Evolutionary conservation across 2,329 filamentous ascomycete species (phyloP).

Genomic region (Botrytis tulipae): DNA sequence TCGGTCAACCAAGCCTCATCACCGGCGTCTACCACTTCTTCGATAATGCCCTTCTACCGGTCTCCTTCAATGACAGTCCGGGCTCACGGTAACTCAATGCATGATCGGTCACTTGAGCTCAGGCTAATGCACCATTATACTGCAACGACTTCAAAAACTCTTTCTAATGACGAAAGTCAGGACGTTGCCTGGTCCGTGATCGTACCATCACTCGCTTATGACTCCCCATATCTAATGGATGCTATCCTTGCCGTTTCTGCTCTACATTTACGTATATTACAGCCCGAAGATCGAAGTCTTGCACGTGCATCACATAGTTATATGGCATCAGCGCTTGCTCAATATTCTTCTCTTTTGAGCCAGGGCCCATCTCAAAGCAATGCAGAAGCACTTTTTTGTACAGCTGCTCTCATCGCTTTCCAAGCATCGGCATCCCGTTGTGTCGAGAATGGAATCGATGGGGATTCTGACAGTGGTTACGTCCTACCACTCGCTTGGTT

Average conservation of each 20-base stretch:
- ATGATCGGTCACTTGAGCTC: constrained; percentile 49
- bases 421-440: constrained; percentile 63
- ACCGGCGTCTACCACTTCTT: constrained; percentile 25
- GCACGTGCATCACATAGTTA: constrained; percentile 63
- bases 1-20: constrained; percentile 18
- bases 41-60: constrained; percentile 28
- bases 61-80: constrained; percentile 29
- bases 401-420: constrained; percentile 63
- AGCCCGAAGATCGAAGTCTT: constrained; percentile 58
- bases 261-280: constrained; percentile 56
- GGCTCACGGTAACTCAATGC: constrained; percentile 18
- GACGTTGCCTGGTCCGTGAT: constrained; percentile 59
- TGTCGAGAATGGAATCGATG: constrained; percentile 55
- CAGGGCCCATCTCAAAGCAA: constrained; percentile 57
- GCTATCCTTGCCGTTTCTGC: constrained; percentile 63
- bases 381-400: constrained; percentile 62
- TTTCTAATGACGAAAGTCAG: constrained; percentile 51
- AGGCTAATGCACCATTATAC: constrained; percentile 65
- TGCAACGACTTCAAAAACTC: constrained; percentile 57
- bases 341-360: constrained; percentile 57
- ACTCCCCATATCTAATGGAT: constrained; percentile 58
- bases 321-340: constrained; percentile 60
- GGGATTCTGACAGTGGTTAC: constrained; percentile 47
- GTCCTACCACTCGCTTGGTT: constrained; percentile 63
- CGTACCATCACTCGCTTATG: constrained; percentile 62